These are phyloP conservation scores for Cetraspora pellucida DNA, from an alignment of 192 early-diverging fungal species.

Conservation along the genomic window DNA sequence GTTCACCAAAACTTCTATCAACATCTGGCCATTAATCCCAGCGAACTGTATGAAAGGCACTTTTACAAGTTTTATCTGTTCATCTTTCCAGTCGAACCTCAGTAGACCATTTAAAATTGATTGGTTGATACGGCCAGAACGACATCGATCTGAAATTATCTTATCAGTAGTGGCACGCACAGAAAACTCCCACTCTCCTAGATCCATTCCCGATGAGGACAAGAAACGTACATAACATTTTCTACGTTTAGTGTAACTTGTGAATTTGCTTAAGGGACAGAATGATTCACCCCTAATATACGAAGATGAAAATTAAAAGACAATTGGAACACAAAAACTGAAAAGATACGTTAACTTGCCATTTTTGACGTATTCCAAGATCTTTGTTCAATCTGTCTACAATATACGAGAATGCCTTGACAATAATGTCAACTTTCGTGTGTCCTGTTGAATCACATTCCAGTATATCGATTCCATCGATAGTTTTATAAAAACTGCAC, in stretches of 20 bases:
- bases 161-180: background rate
- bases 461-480: constrained; percentile 17
- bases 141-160: background rate
- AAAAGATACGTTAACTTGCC: constrained; percentile 28
- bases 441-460: background rate
- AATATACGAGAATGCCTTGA: constrained; percentile 34
- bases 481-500: constrained; percentile 16
- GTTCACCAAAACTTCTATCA: constrained; percentile 26
- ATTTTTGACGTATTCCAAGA: constrained; percentile 27
- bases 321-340: constrained; percentile 1
- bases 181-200: constrained; percentile 34
- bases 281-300: constrained; percentile 28
- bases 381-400: constrained; percentile 23
- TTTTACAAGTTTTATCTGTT: constrained; percentile 25
- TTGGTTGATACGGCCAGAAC: constrained; percentile 23
- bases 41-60: constrained; percentile 35
- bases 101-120: constrained; percentile 31
- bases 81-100: constrained; percentile 10
- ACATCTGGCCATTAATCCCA: constrained; percentile 31
- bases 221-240: constrained; percentile 28
- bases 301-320: background rate
- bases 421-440: constrained; percentile 33
- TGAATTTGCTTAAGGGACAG: constrained; percentile 15
- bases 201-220: constrained; percentile 10
- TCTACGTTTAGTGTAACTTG: constrained; percentile 10